Evolutionary conservation across 495 filamentous ascomycete species (phyloP), one percentile per base, ranked within the genome.

Genomic region (Pyrenula aspistea): DNA sequence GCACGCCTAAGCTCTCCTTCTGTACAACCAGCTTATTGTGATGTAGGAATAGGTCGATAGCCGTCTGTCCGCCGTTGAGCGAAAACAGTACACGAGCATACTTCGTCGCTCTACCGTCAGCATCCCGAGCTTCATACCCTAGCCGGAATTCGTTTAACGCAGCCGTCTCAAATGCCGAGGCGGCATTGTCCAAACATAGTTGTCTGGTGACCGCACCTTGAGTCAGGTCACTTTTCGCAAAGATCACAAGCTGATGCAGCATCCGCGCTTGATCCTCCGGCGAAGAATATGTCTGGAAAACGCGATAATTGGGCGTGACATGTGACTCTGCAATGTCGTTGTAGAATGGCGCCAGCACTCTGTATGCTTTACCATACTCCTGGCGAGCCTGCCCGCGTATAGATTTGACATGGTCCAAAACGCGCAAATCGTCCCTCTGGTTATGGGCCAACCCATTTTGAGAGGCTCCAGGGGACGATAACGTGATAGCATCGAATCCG

Each of bases 341-440:
- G 70, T 97, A 97, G 62, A 94, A 89, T 10, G 89, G 91, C 48
- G 84, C 87, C 59, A 97, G 73, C 11, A 89, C 89, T 19, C 83
- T 85, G 70, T 97, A 95, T 24, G 96, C 80, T 67, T 85, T 91
- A 22, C 86, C 93, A 67, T 90, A 97, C 69, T 97, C 90, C 63
- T 91, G 83, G 55, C 91, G 78, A 20, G 93, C 93, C 66, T 85
- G 77, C 12, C 94, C 93, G 12, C 94, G 77, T 48, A 93, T 77
- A n/a, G 90, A 95, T 58, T 76, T 82, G 2, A 83, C 83, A 36
- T 75, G 78, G 55, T 79, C 77, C 56, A 99, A 67, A 2, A 88
- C 78, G 24, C 73, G 75, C 55, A 98, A 65, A 22, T 86, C 68
- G 0, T 78, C 77, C 12, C 78, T 68, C 24, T 54, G 48, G 2